These are phyloP conservation scores for Acanthamoeba sp. DNA, from an alignment of 208 protist species.

Conservation along the genomic window DNA sequence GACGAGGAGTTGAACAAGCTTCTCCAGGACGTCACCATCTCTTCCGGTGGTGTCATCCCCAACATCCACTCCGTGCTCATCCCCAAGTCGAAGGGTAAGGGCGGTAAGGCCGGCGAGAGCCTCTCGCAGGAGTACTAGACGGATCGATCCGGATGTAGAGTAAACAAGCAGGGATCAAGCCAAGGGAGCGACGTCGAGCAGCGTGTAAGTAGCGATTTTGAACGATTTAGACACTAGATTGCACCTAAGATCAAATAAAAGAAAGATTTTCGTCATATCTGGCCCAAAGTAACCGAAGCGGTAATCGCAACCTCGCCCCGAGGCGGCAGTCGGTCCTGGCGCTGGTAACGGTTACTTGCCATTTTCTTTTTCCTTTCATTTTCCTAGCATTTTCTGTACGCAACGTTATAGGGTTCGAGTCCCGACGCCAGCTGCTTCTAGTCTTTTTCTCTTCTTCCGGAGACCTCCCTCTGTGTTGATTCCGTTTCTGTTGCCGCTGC, in stretches of 20 bases:
- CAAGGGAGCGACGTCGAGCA: neutral
- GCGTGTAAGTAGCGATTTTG: conserved; percentile 69
- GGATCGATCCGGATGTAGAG: neutral
- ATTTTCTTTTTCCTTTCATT: neutral
- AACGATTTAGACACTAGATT: neutral
- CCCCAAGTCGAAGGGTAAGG: conserved; percentile 89
- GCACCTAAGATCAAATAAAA: neutral
- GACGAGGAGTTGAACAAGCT: conserved; percentile 97
- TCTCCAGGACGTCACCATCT: conserved; percentile 93
- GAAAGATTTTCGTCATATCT: conserved; percentile 64
- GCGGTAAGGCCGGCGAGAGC: conserved; percentile 69
- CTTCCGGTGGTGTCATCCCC: conserved; percentile 95
- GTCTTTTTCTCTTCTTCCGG: neutral
- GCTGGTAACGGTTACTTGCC: too few relatives aligned
- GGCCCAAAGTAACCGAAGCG: too few relatives aligned
- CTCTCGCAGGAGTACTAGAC: conserved; percentile 79
- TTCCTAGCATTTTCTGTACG: neutral
- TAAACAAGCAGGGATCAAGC: neutral
- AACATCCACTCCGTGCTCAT: conserved; percentile 94
- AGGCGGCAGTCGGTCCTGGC: too few relatives aligned
- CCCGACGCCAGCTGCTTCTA: neutral
- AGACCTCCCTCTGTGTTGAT: too few relatives aligned
- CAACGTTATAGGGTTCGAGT: neutral
- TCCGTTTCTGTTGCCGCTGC: neutral
- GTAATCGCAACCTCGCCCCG: too few relatives aligned